Conservation (phyloP, 2,329 filamentous ascomycete species). For the Colletotrichum filicis region DNA sequence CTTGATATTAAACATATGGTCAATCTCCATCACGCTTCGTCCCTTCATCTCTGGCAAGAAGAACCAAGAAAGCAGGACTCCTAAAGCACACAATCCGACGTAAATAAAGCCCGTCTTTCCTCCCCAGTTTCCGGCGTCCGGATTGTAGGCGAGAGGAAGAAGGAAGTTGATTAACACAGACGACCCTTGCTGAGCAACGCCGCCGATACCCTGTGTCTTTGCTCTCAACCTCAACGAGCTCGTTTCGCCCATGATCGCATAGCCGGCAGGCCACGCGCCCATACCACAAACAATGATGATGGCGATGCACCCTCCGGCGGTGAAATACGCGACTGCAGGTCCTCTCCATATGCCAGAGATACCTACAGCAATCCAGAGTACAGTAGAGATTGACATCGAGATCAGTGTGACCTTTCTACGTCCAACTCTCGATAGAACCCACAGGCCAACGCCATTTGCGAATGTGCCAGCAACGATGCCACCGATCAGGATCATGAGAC, state of each 20-base stretch:
- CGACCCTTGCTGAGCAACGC: conserved; percentile 51
- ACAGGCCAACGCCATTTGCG: conserved; percentile 55
- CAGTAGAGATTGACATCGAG: conserved; percentile 43
- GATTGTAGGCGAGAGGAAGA: conserved; percentile 61
- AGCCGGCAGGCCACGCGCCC: conserved; percentile 53
- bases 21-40: conserved; percentile 55
- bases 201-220: conserved; percentile 55
- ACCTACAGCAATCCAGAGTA: conserved; percentile 57
- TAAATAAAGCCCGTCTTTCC: conserved; percentile 53
- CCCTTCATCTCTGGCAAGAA: conserved; percentile 65
- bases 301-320: conserved; percentile 52
- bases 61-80: conserved; percentile 51
- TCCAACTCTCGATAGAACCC: conserved; percentile 52
- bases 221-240: conserved; percentile 54
- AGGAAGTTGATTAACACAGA: conserved; percentile 51
- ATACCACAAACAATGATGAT: conserved; percentile 54
- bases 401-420: conserved; percentile 49
- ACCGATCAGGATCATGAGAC: conserved; percentile 55
- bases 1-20: conserved; percentile 66
- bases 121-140: conserved; percentile 47
- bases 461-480: conserved; percentile 56
- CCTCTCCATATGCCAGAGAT: conserved; percentile 55
- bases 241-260: conserved; percentile 53
- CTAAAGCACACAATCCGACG: conserved; percentile 46
- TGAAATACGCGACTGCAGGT: conserved; percentile 50